A percentile compares a stretch with the other conserved stretches of the same genome.
These are phyloP conservation scores for Polyporus arcularius DNA, from an alignment of 768 basidiomycete species.

Conservation along the genomic window DNA sequence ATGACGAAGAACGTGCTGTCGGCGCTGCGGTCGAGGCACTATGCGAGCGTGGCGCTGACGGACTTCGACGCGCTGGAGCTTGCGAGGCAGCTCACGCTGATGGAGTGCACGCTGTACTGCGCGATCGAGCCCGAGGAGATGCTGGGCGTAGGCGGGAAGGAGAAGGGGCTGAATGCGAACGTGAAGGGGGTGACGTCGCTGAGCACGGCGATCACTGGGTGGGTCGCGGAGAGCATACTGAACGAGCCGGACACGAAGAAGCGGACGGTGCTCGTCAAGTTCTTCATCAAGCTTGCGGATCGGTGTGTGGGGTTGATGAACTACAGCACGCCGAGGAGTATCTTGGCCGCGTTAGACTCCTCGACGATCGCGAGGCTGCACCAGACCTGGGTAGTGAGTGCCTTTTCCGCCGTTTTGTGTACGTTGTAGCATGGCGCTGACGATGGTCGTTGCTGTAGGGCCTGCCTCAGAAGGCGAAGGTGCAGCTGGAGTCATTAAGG, in stretches of 20 bases:
- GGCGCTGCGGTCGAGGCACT: constrained; percentile 66
- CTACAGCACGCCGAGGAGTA: constrained; percentile 90
- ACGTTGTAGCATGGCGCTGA: background rate
- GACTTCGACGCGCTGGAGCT: constrained; percentile 94
- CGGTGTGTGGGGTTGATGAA: constrained; percentile 83
- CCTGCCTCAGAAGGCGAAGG: constrained; percentile 81
- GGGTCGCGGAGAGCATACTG: constrained; percentile 94
- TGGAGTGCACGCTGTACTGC: constrained; percentile 89
- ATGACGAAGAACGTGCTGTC: constrained; percentile 80
- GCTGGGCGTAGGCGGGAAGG: constrained; percentile 78
- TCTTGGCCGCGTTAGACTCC: constrained; percentile 93
- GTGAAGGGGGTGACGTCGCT: constrained; percentile 84
- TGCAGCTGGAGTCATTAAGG: constrained; percentile 76
- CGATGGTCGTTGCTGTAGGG: constrained; percentile 47
- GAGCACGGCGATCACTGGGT: constrained; percentile 92
- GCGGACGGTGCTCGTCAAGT: constrained; percentile 76
- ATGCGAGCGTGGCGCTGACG: constrained; percentile 63
- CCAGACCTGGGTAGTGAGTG: constrained; percentile 90
- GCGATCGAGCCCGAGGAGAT: constrained; percentile 88
- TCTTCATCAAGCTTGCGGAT: constrained; percentile 92
- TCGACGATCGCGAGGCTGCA: constrained; percentile 90
- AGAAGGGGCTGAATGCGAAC: constrained; percentile 53
- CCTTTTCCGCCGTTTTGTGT: background rate
- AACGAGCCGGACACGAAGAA: constrained; percentile 89
- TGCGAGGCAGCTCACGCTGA: constrained; percentile 89